Conservation (phyloP, 2,329 filamentous ascomycete species). For the Colletotrichum scovillei region DNA sequence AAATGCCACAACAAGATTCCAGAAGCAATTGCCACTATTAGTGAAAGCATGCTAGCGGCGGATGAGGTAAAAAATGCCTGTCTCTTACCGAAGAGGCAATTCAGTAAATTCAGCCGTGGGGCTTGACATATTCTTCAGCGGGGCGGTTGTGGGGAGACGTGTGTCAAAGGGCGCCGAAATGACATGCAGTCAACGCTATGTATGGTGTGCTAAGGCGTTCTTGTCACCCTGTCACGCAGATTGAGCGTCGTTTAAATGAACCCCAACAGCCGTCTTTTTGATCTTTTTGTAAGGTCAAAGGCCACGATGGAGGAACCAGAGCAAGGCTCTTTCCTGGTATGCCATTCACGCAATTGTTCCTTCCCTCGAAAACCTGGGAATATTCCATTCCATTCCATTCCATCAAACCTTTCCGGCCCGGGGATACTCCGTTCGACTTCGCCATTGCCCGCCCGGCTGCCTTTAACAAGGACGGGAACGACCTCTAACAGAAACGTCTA, state of each 20-base stretch:
- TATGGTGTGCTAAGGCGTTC: not conserved
- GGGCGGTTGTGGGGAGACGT: conserved; percentile 1
- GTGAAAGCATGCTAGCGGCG: not conserved
- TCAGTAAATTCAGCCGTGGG: not conserved
- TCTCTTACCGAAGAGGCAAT: not conserved
- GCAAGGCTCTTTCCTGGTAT: not conserved
- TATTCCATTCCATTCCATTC: too few species aligned
- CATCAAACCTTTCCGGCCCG: not conserved
- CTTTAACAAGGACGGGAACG: not conserved
- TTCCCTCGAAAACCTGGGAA: not conserved
- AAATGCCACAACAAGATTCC: not conserved
- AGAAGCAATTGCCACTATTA: not conserved
- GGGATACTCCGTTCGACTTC: not conserved
- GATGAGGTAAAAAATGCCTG: not conserved
- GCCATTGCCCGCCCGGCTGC: not conserved
- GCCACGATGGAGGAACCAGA: not conserved
- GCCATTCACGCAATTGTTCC: not conserved
- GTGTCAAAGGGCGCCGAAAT: not conserved
- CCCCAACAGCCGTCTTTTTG: not conserved
- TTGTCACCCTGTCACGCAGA: conserved; percentile 5
- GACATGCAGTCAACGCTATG: not conserved
- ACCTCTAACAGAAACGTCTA: not conserved
- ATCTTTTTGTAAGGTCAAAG: not conserved
- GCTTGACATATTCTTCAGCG: not conserved
- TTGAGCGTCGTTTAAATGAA: not conserved